Base-by-base conservation (phyloP, 164 flowering plant genomes). In the Litsea cubeba region DNA sequence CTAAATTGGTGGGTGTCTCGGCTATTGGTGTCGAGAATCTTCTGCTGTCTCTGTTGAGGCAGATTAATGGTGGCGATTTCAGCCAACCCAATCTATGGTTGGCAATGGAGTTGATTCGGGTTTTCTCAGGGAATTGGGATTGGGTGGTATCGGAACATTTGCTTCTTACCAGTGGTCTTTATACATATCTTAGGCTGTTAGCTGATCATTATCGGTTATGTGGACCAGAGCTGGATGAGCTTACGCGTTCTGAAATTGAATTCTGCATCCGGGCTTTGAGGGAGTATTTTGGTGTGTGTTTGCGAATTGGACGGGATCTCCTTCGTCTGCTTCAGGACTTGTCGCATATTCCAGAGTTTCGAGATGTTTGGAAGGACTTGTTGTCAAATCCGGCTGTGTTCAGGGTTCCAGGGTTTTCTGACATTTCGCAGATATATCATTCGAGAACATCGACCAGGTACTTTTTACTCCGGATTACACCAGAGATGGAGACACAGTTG, bases 401-500 rank as follows among this genome's bases (percentile, higher is more conserved):
- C 80, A 71, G 64, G 57, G 80, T 77, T 62, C 78, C 76, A 3
- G 92, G 81, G n/a, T 94, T 91, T 80, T 72, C 77, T 1, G 91
- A 86, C 82, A 82, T 95, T 51, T 84, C 90, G 2, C 89, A 88
- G 71, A 28, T 95, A 0, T 93, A 89, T 73, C 17, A 62, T 28
- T 50, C 68, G 20, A 88, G 90, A 82, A 92, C 98, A 11, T 80
- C 96, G 10, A 88, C 88, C 65, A 54, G 84, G 71, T 93, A 89
- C 68, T 83, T 87, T 68, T 79, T 88, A 50, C 95, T 93, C 72
- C 75, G 97, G 70, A 78, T 95, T 28, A 82, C 90, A 54, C 96
- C 94, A 12, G 93, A 90, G 78, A 92, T 91, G 97, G 99, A 95
- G 75, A 82, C 79, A 18, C 91, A 90, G 46, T 73, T 95, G 84